These are phyloP conservation scores for Singerocomus inundabilis DNA, from an alignment of 1,284 basidiomycete genomes.

Conservation along the genomic window DNA sequence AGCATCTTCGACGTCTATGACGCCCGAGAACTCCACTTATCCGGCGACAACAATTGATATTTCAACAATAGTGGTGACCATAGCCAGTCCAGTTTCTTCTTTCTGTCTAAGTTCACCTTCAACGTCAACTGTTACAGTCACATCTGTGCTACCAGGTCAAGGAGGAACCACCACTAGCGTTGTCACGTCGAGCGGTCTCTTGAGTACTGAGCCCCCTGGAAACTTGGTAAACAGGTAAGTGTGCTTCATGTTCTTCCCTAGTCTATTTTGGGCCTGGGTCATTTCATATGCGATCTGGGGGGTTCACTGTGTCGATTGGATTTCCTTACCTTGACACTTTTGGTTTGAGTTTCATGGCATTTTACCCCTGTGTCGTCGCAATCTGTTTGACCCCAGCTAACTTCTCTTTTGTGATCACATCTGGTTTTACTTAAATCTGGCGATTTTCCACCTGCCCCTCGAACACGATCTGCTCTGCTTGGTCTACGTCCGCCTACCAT, in stretches of 20 bases:
- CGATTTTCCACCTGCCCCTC: conserved; percentile 4
- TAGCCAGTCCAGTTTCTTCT: not conserved
- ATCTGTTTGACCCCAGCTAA: conserved; percentile 19
- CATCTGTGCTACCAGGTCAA: conserved; percentile 18
- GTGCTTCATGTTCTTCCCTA: not conserved
- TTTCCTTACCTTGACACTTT: not conserved
- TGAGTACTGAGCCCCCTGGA: conserved; percentile 25
- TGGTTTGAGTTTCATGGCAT: conserved; percentile 5
- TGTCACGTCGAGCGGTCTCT: conserved; percentile 21
- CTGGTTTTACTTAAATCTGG: conserved; percentile 14
- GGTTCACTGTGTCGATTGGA: conserved; percentile 12
- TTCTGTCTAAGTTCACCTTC: not conserved
- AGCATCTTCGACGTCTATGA: not conserved
- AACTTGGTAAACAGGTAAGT: conserved; percentile 18
- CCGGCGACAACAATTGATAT: conserved; percentile 12
- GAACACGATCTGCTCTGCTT: conserved; percentile 5
- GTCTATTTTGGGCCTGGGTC: not conserved
- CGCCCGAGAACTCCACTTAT: not conserved
- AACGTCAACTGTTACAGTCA: conserved; percentile 24
- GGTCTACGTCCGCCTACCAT: conserved; percentile 1
- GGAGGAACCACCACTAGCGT: conserved; percentile 18
- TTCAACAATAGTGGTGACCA: conserved; percentile 14
- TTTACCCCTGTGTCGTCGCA: conserved; percentile 17
- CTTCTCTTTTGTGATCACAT: conserved; percentile 18
- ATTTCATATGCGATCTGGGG: conserved; percentile 8